Percentiles rank a stretch among this genome's conserved stretches.
Evolutionary conservation across 345 rosid genomes (phyloP).

Genomic region (Camelina neglecta): DNA sequence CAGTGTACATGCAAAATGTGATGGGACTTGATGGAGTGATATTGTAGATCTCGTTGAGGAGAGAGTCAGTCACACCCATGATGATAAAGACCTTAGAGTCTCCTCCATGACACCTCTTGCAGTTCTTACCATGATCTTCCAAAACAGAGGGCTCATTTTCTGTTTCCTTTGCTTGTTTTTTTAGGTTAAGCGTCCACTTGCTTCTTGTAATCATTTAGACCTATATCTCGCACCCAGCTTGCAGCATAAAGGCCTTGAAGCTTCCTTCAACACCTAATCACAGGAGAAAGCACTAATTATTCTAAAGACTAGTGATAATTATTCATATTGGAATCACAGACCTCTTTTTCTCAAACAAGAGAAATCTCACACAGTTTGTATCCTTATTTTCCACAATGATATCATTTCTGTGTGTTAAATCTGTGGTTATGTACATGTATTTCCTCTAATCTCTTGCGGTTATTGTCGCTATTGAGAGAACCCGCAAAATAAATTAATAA

Average conservation of each 20-base stretch:
- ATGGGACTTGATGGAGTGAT: conserved; percentile 95
- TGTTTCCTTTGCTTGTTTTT: conserved; percentile 29
- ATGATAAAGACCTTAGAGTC: conserved; percentile 41
- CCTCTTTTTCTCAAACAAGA: too few species aligned
- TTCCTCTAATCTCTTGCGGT: too few species aligned
- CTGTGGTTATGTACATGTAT: too few species aligned
- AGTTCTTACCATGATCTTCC: conserved; percentile 81
- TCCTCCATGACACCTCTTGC: too few species aligned
- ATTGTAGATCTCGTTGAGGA: conserved; percentile 53
- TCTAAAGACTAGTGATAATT: too few species aligned
- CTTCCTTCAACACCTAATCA: conserved; percentile 82
- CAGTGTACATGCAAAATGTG: conserved; percentile 89
- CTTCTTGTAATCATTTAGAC: conserved; percentile 81
- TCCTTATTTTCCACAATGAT: too few species aligned
- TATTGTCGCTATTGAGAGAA: too few species aligned
- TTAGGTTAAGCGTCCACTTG: background rate
- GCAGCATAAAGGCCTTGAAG: conserved; percentile 89
- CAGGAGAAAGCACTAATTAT: background rate
- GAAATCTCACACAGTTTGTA: too few species aligned
- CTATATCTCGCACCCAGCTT: conserved; percentile 92
- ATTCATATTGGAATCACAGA: too few species aligned
- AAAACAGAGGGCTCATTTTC: conserved; percentile 68
- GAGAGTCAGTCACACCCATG: conserved; percentile 67
- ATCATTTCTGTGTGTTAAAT: too few species aligned
- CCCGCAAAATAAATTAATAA: too few species aligned